Percentiles rank a stretch among this genome's conserved stretches.
These are phyloP conservation scores for Apiotrichum akiyoshidainum DNA, from an alignment of 1,284 basidiomycete species.

Conservation along the genomic window DNA sequence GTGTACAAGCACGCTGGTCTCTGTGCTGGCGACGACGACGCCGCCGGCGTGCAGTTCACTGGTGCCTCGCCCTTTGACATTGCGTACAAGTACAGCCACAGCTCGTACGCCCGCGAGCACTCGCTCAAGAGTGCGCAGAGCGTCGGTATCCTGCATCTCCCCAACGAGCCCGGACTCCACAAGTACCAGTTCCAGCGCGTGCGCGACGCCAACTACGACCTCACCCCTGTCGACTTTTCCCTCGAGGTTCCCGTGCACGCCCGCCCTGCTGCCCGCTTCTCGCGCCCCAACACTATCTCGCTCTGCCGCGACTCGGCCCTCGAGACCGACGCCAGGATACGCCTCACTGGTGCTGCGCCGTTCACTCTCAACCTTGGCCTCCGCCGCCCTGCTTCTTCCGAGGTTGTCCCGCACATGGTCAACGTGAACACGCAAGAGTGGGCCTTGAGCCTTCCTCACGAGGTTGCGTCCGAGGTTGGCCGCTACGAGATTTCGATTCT, in stretches of 20 bases:
- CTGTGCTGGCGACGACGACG: slow-evolving; percentile 74
- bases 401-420: slow-evolving; percentile 61
- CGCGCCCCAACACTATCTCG: slow-evolving; percentile 61
- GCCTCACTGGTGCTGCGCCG: slow-evolving; percentile 77
- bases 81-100: slow-evolving; percentile 52
- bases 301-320: slow-evolving; percentile 65
- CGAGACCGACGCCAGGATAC: slow-evolving; percentile 60
- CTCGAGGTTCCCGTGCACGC: slow-evolving; percentile 78
- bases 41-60: slow-evolving; percentile 73
- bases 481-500: slow-evolving; percentile 75
- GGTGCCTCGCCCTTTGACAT: slow-evolving; percentile 83
- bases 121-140: slow-evolving; percentile 82
- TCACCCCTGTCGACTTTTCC: slow-evolving; percentile 52
- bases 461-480: slow-evolving; percentile 71
- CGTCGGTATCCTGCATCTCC: slow-evolving; percentile 77
- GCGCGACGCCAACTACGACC: slow-evolving; percentile 73
- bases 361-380: slow-evolving; percentile 75
- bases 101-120: slow-evolving; percentile 55
- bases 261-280: slow-evolving; percentile 74
- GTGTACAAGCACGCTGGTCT: slow-evolving; percentile 65
- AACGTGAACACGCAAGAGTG: slow-evolving; percentile 63
- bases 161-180: slow-evolving; percentile 71
- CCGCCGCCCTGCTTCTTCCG: slow-evolving; percentile 67
- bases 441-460: slow-evolving; percentile 70
- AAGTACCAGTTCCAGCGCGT: slow-evolving; percentile 85